Evolutionary conservation across 306 rosid species (phyloP), one percentile per base, ranked within the genome.

Genomic region (Trichosanthes cucumerina): DNA sequence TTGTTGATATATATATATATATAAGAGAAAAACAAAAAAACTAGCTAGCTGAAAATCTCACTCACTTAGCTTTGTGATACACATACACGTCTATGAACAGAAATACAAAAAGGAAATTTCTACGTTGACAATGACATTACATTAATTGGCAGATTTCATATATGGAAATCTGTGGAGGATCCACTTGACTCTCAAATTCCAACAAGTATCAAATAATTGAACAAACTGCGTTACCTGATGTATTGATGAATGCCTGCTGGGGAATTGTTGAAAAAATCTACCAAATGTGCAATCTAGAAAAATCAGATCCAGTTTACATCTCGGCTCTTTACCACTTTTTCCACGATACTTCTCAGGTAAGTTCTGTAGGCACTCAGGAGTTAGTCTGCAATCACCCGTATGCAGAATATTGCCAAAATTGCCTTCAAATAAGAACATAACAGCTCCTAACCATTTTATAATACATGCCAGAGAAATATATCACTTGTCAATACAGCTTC

Each of bases 381-480:
- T 87, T 21, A 93, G 92, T 80, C 94, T 88, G 88, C 94, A 93
- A 85, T 91, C 97, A 62, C 94, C 96, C 0, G 91, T 88, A 83
- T 91, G 96, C 33, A 93, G 84, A 39, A 93, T 84, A 69, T 88
- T 87, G 36, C 98, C 93, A 79, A 93, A 91, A 49, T 81, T 43
- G 0, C 93, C 96, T 86, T 91, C 98, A 73, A 91, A 93, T 80
- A 88, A 81, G 90, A 93, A 89, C 96, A 93, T 91, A 59, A 91
- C 89, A 13, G 96, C 93, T 54, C 97, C 93, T 93, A 81, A 74
- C 85, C 73, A 69, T 71, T 65, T 81, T 18, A 19, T 63, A 76
- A 71, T 49, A 82, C 82, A 86, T 73, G 79, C 84, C 81, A 86
- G 63, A 82, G 77, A 52, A 85, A 57, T 76, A 78, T 23, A 82